Evolutionary conservation across 1,284 basidiomycete species (phyloP).

Genomic region (Trichosporon faecale): DNA sequence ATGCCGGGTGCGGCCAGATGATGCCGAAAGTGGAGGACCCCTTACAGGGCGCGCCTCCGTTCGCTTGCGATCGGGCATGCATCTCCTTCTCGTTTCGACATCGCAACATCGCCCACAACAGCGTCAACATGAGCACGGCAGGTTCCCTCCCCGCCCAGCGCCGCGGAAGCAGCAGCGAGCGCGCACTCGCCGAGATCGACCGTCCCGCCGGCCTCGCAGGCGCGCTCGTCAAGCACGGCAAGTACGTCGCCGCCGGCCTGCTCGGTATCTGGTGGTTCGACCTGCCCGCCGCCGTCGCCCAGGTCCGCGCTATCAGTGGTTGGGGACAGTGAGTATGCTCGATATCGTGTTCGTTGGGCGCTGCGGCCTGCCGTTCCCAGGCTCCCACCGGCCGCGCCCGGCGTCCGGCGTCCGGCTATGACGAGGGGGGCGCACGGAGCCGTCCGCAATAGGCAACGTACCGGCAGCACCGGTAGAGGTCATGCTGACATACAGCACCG

Average conservation of each 20-base stretch:
- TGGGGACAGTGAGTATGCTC: slow-evolving; percentile 28
- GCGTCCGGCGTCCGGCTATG: too few relatives aligned
- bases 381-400: not conserved
- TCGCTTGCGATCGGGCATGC: slow-evolving; percentile 3
- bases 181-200: slow-evolving; percentile 11
- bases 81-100: slow-evolving; percentile 2
- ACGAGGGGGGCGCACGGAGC: not conserved
- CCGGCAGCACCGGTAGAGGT: not conserved
- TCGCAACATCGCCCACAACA: not conserved
- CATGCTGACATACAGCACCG: slow-evolving; percentile 18
- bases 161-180: not conserved
- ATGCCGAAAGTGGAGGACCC: not conserved
- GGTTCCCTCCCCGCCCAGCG: not conserved
- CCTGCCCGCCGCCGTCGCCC: slow-evolving; percentile 24
- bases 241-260: slow-evolving; percentile 44
- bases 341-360: too few relatives aligned
- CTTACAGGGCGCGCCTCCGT: not conserved
- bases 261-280: slow-evolving; percentile 46
- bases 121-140: not conserved
- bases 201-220: slow-evolving; percentile 5
- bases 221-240: slow-evolving; percentile 44
- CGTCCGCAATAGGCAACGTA: not conserved
- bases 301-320: slow-evolving; percentile 25
- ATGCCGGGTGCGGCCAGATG: not conserved
- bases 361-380: not conserved